Evolutionary conservation across 495 filamentous ascomycete species (phyloP), one percentile per base, ranked within the genome.

Genomic region (Penicillium coprophilum): DNA sequence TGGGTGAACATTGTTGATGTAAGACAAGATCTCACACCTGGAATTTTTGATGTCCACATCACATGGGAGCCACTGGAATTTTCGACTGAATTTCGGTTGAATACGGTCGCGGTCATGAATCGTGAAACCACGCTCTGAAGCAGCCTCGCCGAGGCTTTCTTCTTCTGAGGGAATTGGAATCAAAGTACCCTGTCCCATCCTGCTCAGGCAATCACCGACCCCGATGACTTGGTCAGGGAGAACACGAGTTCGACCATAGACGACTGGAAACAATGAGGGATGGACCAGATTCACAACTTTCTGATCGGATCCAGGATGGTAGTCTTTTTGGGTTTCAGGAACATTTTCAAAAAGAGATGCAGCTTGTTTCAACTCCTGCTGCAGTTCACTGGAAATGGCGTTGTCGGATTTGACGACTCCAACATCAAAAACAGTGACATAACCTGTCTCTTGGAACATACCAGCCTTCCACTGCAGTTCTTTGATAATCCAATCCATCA

Each of bases 1-100:
- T 0, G 85, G 84, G 52, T 85, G 78, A 0, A 85, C 64, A 55
- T 86, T 87, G 57, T 87, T 87, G 70, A 88, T 81, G 60, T 87
- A 83, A 30, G 71, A 76, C 3, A 46, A 56, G 17, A 82, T 72
- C 40, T 58, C 53, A 53, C 68, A 63, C 8, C 50, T 34, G 17
- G 51, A 49, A 31, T 75, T 65, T 6, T 65, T 61, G 1, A 53
- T 27, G 41, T 70, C 46, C 20, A 87, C 74, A 12, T 87, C 75
- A 38, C 74, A 78, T 0, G 85, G 85, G 19, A 87, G 66, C 83
- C 81, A 87, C 52, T 88, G 85, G 46, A 80, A 86, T 2, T 70
- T 69, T 12, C 19, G 52, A 39, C 62, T 69, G 32, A 43, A 58
- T 7, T 12, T 27, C n/a, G 2, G 15, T 30, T 19, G 13, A 6